Evolutionary conservation across 2,329 filamentous ascomycete genomes (phyloP).

Genomic region (Tympanopsis confertula): DNA sequence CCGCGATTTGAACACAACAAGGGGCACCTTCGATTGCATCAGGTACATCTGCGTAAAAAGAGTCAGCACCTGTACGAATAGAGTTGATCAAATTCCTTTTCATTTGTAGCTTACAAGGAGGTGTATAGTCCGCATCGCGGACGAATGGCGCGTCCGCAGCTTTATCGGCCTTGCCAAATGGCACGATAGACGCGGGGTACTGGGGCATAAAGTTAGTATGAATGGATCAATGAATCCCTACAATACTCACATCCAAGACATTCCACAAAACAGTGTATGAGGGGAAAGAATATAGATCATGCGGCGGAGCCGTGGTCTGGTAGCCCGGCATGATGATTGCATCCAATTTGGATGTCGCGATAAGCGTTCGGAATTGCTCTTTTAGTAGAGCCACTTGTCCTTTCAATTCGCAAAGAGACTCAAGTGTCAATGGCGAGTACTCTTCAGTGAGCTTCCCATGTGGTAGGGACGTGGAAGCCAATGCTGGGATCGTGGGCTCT

Average conservation of each 20-base stretch:
- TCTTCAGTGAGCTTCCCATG: not conserved
- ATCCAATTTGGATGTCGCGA: not conserved
- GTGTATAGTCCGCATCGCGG: not conserved
- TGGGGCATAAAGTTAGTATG: not conserved
- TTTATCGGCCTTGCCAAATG: not conserved
- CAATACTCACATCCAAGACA: not conserved
- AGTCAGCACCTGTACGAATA: constrained; percentile 5
- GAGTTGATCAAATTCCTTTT: not conserved
- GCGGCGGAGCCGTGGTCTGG: not conserved
- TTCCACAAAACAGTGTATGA: not conserved
- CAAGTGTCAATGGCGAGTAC: no score
- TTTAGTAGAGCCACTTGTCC: not conserved
- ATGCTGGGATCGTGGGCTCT: not conserved
- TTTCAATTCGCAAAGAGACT: not conserved
- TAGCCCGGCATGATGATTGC: not conserved
- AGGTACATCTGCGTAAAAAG: no score
- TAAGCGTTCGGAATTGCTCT: not conserved
- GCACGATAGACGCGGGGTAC: not conserved
- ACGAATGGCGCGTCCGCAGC: not conserved
- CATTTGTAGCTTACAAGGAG: constrained; percentile 3
- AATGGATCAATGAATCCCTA: not conserved
- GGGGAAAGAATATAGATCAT: not conserved
- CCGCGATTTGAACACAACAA: no score
- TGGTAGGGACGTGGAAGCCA: not conserved
- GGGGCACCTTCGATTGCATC: no score